Conservation (phyloP, 805 yeast genomes). For the Ogataea pignaliae region DNA sequence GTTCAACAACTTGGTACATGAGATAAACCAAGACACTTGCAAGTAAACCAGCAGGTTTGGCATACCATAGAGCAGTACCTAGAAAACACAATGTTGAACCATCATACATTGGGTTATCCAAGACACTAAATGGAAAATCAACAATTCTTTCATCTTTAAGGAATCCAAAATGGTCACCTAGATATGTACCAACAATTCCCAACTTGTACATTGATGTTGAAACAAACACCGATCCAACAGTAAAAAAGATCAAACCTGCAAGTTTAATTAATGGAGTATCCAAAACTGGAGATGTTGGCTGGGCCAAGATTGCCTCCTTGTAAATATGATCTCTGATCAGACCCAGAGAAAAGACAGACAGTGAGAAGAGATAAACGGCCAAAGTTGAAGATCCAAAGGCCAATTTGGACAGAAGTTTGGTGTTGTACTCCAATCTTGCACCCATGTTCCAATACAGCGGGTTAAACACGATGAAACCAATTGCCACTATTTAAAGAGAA, state of each 20-base stretch:
- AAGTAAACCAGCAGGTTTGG: conserved; percentile 83
- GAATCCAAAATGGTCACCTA: conserved; percentile 97
- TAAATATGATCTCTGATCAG: conserved; percentile 72
- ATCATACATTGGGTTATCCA: conserved; percentile 94
- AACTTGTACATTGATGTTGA: conserved; percentile 82
- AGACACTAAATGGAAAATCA: conserved; percentile 87
- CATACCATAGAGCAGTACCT: conserved; percentile 85
- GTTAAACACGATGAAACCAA: conserved; percentile 76
- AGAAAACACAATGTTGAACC: conserved; percentile 87
- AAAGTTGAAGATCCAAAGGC: conserved; percentile 58
- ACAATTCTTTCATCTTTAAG: conserved; percentile 87
- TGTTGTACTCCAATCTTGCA: conserved; percentile 81
- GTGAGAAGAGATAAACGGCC: conserved; percentile 85
- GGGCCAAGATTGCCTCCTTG: conserved; percentile 65
- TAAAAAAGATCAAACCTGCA: conserved; percentile 53
- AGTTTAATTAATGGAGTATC: conserved; percentile 31
- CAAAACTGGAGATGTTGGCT: conserved; percentile 60
- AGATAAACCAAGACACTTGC: conserved; percentile 68
- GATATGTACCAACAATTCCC: conserved; percentile 93
- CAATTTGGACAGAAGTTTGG: conserved; percentile 69
- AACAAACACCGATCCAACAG: conserved; percentile 75
- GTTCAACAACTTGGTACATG: conserved; percentile 80
- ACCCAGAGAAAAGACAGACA: conserved; percentile 81
- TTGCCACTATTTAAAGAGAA: conserved; percentile 34
- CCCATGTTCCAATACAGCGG: conserved; percentile 94